Evolutionary conservation across 768 basidiomycete species (phyloP).

Genomic region (Russula dissimulans): DNA sequence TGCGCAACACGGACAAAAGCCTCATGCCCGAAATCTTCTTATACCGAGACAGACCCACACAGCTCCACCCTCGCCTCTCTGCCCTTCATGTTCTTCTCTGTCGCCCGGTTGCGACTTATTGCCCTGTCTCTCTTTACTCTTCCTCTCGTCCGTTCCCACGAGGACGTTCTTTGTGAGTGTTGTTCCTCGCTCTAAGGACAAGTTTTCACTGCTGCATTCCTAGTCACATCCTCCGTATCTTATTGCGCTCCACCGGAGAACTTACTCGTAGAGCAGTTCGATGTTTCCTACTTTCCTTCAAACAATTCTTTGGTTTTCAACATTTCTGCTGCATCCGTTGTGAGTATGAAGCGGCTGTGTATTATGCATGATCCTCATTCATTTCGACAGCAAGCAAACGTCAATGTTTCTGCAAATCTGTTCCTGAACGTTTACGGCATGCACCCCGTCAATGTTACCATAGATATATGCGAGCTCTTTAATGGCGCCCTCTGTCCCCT

Average conservation of each 20-base stretch:
- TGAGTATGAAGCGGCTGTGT: conserved; percentile 33
- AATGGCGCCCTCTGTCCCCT: conserved; percentile 75
- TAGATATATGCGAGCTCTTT: conserved; percentile 76
- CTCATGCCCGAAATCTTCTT: conserved; percentile 10
- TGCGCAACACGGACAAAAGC: conserved; percentile 16
- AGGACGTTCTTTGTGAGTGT: conserved; percentile 54
- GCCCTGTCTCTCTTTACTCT: conserved; percentile 32
- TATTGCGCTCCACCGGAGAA: conserved; percentile 77
- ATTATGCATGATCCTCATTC: conserved; percentile 15
- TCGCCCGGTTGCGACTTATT: conserved; percentile 69
- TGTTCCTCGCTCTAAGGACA: neutral
- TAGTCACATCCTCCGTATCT: conserved; percentile 82
- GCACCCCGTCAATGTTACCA: conserved; percentile 70
- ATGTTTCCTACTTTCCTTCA: conserved; percentile 56
- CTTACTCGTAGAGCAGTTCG: conserved; percentile 71
- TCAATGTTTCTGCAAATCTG: conserved; percentile 76
- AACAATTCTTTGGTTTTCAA: conserved; percentile 77
- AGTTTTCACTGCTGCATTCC: neutral
- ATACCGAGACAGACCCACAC: conserved; percentile 9
- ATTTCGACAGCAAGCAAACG: conserved; percentile 47
- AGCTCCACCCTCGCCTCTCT: neutral
- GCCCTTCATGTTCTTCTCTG: conserved; percentile 49
- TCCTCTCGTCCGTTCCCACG: conserved; percentile 37
- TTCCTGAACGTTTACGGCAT: conserved; percentile 85
- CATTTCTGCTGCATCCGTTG: conserved; percentile 79